A percentile compares a stretch with the other conserved stretches of the same genome.
These are phyloP conservation scores for Aspergillus taichungensis DNA, from an alignment of 495 filamentous ascomycete species.

Conservation along the genomic window DNA sequence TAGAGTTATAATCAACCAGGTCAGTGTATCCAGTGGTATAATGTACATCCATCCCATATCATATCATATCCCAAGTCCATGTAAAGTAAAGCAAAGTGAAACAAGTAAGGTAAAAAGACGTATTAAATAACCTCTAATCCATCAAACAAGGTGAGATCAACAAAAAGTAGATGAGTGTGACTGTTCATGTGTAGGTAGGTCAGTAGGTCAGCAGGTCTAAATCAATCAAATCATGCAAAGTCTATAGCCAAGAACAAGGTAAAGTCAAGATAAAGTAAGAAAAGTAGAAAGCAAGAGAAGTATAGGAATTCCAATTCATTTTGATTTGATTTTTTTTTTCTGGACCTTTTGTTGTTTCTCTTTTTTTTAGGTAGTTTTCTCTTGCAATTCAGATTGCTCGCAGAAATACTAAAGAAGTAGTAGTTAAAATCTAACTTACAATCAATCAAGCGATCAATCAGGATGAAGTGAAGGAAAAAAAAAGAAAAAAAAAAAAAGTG, in stretches of 20 bases:
- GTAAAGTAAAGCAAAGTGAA: too few species aligned
- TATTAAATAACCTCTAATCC: neutral
- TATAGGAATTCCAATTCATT: neutral
- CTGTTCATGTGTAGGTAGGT: neutral
- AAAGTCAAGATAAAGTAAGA: neutral
- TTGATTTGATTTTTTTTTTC: neutral
- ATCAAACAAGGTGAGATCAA: neutral
- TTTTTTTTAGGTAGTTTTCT: neutral
- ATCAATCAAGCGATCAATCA: neutral
- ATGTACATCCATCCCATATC: too few species aligned
- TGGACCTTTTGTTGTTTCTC: neutral
- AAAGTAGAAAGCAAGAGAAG: neutral
- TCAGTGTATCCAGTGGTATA: too few species aligned
- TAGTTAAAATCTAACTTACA: conserved; percentile 16
- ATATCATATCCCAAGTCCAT: too few species aligned
- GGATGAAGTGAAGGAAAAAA: too few species aligned
- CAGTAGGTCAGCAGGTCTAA: neutral
- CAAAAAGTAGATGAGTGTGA: neutral
- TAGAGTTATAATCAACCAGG: neutral
- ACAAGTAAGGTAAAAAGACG: conserved; percentile 1
- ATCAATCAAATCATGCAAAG: too few species aligned
- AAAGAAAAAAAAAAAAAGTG: conserved; percentile 15
- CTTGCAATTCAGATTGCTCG: neutral
- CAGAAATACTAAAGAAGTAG: neutral
- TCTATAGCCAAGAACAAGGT: neutral